These are phyloP conservation scores for Marvania coccoides DNA, from an alignment of 139 green algal genomes.

Conservation along the genomic window DNA sequence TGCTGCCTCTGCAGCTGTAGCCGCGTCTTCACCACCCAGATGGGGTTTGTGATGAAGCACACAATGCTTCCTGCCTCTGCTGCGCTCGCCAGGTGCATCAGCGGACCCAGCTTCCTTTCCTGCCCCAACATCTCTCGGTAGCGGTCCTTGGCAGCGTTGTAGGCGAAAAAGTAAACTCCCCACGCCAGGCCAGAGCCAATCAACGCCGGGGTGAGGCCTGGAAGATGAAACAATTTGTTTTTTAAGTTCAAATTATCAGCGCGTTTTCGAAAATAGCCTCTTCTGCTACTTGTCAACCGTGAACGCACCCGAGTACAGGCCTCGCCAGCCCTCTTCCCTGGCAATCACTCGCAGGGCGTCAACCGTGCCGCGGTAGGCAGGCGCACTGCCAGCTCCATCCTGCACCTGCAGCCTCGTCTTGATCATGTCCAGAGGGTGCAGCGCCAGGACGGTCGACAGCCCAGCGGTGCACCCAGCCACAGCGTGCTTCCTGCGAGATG, in stretches of 20 bases:
- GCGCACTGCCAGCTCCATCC: conserved; percentile 42
- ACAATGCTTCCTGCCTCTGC: conserved; percentile 72
- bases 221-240: background rate
- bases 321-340: conserved; percentile 52
- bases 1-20: conserved; percentile 73
- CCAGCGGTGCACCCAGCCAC: conserved; percentile 66
- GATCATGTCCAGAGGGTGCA: conserved; percentile 86
- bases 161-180: conserved; percentile 77
- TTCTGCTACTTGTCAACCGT: background rate
- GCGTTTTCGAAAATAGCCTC: background rate
- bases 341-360: conserved; percentile 59
- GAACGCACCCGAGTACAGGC: conserved; percentile 47
- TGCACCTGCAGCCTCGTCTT: conserved; percentile 86
- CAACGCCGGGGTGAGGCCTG: conserved; percentile 64
- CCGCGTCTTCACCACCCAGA: conserved; percentile 92
- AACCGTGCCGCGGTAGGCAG: conserved; percentile 53
- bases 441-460: conserved; percentile 46
- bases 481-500: conserved; percentile 51
- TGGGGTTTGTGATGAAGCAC: conserved; percentile 80
- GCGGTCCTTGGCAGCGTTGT: conserved; percentile 63
- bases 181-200: conserved; percentile 71
- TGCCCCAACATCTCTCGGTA: conserved; percentile 7
- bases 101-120: conserved; percentile 22
- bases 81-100: conserved; percentile 60
- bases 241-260: background rate